phyloP scores from a whole-genome alignment of 768 basidiomycete genomes.

The Termitomyces sp. region DNA sequence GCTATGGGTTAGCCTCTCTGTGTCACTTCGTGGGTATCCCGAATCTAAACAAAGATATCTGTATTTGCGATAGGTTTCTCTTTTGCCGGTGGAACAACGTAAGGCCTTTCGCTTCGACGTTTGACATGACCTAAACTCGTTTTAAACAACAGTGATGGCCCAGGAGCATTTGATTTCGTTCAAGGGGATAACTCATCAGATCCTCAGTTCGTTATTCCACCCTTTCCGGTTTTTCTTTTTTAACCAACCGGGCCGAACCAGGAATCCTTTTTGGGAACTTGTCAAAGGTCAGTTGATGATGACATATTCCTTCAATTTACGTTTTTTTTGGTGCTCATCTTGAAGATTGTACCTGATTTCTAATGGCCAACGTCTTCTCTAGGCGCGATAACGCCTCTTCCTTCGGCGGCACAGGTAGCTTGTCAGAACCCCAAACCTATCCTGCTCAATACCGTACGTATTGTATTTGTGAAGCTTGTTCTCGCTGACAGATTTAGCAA shows the following conservation, averaged over 20 bases:
- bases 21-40: neutral
- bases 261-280: slow-evolving; percentile 77
- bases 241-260: slow-evolving; percentile 15
- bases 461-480: slow-evolving; percentile 2
- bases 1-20: slow-evolving; percentile 51
- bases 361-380: slow-evolving; percentile 2
- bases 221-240: neutral
- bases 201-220: slow-evolving; percentile 37
- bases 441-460: slow-evolving; percentile 61
- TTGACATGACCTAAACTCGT: neutral
- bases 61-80: slow-evolving; percentile 44
- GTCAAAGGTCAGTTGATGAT: slow-evolving; percentile 50
- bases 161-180: slow-evolving; percentile 72
- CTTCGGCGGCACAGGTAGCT: slow-evolving; percentile 52
- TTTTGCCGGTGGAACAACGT: slow-evolving; percentile 82
- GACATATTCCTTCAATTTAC: neutral
- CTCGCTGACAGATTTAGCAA: slow-evolving; percentile 17
- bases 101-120: slow-evolving; percentile 16
- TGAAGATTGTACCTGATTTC: neutral
- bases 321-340: neutral
- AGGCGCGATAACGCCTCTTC: slow-evolving; percentile 62
- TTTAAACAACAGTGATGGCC: slow-evolving; percentile 54
- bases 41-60: neutral
- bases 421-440: slow-evolving; percentile 81
- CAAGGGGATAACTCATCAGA: slow-evolving; percentile 65